These are phyloP conservation scores for Triticum turgidum DNA, from an alignment of 176 grass and related monocot species.

Conservation along the genomic window DNA sequence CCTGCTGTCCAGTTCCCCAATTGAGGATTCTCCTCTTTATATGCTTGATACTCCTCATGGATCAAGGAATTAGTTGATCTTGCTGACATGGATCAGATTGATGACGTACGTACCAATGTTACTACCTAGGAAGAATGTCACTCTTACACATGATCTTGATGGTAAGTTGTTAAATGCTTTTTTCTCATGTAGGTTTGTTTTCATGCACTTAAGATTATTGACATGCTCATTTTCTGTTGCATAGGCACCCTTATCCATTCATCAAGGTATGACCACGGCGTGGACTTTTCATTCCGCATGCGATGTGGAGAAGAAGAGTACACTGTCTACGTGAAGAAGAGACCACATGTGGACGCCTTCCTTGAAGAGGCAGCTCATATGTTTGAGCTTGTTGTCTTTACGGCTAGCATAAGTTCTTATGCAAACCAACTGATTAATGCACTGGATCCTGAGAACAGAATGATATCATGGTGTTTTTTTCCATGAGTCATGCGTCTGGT, in stretches of 20 bases:
- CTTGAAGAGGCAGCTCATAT: conserved; percentile 67
- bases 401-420: conserved; percentile 81
- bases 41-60: conserved; percentile 23
- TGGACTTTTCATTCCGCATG: background rate
- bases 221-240: conserved; percentile 11
- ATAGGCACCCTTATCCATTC: conserved; percentile 60
- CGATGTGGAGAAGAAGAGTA: conserved; percentile 42
- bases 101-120: no score
- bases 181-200: background rate
- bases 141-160: no score
- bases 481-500: no score
- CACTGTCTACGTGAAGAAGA: conserved; percentile 66
- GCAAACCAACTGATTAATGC: conserved; percentile 69
- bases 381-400: conserved; percentile 91
- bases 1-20: conserved; percentile 25
- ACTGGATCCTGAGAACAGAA: conserved; percentile 66
- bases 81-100: no score
- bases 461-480: conserved; percentile 50
- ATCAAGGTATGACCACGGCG: background rate
- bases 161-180: no score
- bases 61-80: no score
- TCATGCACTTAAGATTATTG: background rate
- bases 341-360: conserved; percentile 71
- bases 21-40: conserved; percentile 30
- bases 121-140: no score